A percentile compares a stretch with the other conserved stretches of the same genome.
These are phyloP conservation scores for Candolleomyces aberdarensis DNA, from an alignment of 768 basidiomycete species.

Conservation along the genomic window DNA sequence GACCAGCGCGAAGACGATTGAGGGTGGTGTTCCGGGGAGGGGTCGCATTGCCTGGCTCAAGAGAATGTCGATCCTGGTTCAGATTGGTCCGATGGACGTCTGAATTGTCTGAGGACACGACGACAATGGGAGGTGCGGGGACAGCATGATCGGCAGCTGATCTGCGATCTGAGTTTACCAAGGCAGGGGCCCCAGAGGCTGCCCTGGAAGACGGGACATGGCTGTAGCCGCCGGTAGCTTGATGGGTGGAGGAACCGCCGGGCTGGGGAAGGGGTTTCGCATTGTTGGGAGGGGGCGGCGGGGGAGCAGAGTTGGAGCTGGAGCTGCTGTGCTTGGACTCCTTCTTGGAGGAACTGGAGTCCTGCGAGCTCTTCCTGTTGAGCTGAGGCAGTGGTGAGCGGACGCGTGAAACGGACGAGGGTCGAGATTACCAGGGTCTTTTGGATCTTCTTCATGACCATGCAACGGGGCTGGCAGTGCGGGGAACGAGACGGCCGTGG, in stretches of 20 bases:
- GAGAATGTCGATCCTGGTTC: slow-evolving; percentile 44
- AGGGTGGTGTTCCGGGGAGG: slow-evolving; percentile 69
- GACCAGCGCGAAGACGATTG: slow-evolving; percentile 73
- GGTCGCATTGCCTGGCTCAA: slow-evolving; percentile 47
- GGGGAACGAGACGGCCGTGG: slow-evolving; percentile 15
- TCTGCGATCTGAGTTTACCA: slow-evolving; percentile 52
- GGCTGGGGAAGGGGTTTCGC: slow-evolving; percentile 63
- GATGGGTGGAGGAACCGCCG: slow-evolving; percentile 28
- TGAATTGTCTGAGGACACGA: slow-evolving; percentile 72
- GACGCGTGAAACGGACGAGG: slow-evolving; percentile 11
- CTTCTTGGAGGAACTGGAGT: slow-evolving; percentile 67
- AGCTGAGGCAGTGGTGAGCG: slow-evolving; percentile 41
- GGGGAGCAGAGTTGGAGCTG: slow-evolving; percentile 37
- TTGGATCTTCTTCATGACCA: slow-evolving; percentile 77
- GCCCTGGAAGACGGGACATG: slow-evolving; percentile 31
- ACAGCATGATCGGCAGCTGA: slow-evolving; percentile 43
- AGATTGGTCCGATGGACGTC: slow-evolving; percentile 40
- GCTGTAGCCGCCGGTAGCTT: slow-evolving; percentile 37
- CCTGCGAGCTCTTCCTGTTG: slow-evolving; percentile 64
- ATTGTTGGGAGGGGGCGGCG: slow-evolving; percentile 62
- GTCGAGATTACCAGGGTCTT: slow-evolving; percentile 64
- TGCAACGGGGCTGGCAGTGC: background rate
- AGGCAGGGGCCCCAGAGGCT: slow-evolving; percentile 15
- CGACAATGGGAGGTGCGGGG: slow-evolving; percentile 78
- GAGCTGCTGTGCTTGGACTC: slow-evolving; percentile 45